These are phyloP conservation scores for Eustoma russellianum DNA, from an alignment of 257 asterid genomes.

Conservation along the genomic window DNA sequence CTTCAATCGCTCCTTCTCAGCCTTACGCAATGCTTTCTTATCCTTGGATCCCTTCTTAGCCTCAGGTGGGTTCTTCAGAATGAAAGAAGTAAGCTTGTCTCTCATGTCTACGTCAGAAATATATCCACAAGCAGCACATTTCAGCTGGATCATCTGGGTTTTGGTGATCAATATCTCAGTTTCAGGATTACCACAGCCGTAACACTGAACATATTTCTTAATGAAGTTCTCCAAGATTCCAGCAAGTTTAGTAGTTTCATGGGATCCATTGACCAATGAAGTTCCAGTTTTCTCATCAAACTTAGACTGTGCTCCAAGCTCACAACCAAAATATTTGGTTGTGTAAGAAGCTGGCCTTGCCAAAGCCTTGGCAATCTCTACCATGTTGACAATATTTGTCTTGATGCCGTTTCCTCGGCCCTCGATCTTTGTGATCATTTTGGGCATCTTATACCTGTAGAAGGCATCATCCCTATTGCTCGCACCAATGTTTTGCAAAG, in stretches of 20 bases:
- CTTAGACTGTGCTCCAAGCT: slow-evolving; percentile 43
- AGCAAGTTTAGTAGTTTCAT: slow-evolving; percentile 36
- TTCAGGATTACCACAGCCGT: slow-evolving; percentile 37
- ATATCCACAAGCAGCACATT: slow-evolving; percentile 41
- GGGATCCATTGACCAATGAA: slow-evolving; percentile 34
- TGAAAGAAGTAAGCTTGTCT: slow-evolving; percentile 34
- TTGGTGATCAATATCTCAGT: slow-evolving; percentile 32
- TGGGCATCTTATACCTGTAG: slow-evolving; percentile 44
- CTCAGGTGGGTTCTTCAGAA: slow-evolving; percentile 36
- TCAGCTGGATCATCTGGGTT: slow-evolving; percentile 33
- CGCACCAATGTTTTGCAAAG: slow-evolving; percentile 34
- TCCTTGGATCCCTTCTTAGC: slow-evolving; percentile 33
- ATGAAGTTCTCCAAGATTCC: slow-evolving; percentile 34
- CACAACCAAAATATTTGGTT: slow-evolving; percentile 31
- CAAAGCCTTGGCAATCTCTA: slow-evolving; percentile 35
- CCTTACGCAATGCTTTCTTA: slow-evolving; percentile 31
- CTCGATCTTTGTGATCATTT: slow-evolving; percentile 34
- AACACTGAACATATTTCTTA: slow-evolving; percentile 35
- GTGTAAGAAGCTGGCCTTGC: slow-evolving; percentile 38
- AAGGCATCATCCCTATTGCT: slow-evolving; percentile 42
- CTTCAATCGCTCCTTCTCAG: slow-evolving; percentile 34
- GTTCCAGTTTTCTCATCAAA: slow-evolving; percentile 41
- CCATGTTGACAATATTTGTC: slow-evolving; percentile 36
- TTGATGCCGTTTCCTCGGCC: slow-evolving; percentile 44
- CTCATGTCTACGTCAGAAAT: slow-evolving; percentile 41